These are phyloP conservation scores for Sclerotinia glacialis DNA, from an alignment of 2,329 filamentous ascomycete genomes.

Conservation along the genomic window DNA sequence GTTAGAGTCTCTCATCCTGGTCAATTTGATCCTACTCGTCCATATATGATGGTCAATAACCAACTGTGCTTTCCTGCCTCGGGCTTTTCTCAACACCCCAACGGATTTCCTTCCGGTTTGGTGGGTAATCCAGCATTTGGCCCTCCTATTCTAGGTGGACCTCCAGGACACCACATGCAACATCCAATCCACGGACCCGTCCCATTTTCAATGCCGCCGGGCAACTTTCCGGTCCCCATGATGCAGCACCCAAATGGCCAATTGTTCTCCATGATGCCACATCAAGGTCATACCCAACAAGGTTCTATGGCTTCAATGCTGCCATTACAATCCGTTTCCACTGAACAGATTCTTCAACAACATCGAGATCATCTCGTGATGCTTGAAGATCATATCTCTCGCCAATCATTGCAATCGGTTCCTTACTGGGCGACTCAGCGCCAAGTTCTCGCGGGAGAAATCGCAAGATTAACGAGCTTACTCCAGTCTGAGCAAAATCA, in stretches of 20 bases:
- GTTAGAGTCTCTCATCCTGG: constrained; percentile 39
- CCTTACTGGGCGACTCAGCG: constrained; percentile 48
- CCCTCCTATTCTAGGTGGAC: constrained; percentile 22
- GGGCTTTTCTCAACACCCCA: constrained; percentile 32
- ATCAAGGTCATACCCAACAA: not conserved
- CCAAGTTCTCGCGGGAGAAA: constrained; percentile 42
- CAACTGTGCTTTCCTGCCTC: constrained; percentile 38
- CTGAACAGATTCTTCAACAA: constrained; percentile 35
- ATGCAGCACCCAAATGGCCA: constrained; percentile 29
- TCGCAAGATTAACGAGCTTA: not conserved
- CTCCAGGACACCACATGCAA: constrained; percentile 17
- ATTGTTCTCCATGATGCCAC: constrained; percentile 26
- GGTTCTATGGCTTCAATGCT: not conserved
- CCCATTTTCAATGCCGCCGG: constrained; percentile 18
- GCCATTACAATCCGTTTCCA: constrained; percentile 23
- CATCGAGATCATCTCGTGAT: constrained; percentile 54
- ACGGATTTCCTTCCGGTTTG: constrained; percentile 32
- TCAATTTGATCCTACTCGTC: constrained; percentile 40
- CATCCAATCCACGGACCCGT: constrained; percentile 25
- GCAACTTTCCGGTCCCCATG: constrained; percentile 24
- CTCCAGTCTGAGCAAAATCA: constrained; percentile 1
- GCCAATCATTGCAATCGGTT: constrained; percentile 46
- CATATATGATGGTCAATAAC: constrained; percentile 38
- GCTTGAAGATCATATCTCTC: constrained; percentile 56
- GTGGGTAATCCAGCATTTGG: constrained; percentile 34